Evolutionary conservation across 2,329 filamentous ascomycete species (phyloP).

Genomic region (Xylariaceae sp.): DNA sequence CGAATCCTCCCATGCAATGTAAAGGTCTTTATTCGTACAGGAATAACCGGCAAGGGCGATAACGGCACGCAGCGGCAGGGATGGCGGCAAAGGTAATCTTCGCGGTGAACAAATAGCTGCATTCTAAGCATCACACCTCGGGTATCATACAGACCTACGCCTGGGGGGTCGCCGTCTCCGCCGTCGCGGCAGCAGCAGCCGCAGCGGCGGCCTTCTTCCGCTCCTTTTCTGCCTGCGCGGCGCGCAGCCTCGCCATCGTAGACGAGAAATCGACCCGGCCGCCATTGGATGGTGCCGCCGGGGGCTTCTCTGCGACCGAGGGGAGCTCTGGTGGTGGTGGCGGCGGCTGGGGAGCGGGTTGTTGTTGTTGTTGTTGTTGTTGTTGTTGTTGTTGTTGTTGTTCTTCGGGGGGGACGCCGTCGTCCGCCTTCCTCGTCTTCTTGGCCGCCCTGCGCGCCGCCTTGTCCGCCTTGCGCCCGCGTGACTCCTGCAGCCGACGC

Average conservation of each 20-base stretch:
- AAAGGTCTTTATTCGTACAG: too few species aligned
- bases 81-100: too few species aligned
- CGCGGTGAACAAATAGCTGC: too few species aligned
- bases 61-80: too few species aligned
- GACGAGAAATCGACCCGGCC: constrained; percentile 22
- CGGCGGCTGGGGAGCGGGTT: constrained; percentile 5
- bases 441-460: constrained; percentile 32
- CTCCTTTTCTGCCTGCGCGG: constrained; percentile 50
- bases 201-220: constrained; percentile 37
- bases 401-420: constrained; percentile 4
- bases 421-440: constrained; percentile 34
- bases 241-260: constrained; percentile 49
- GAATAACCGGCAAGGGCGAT: too few species aligned
- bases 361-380: constrained; percentile 5
- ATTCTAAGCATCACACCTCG: constrained; percentile 1
- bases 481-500: constrained; percentile 29
- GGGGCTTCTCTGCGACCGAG: constrained; percentile 3
- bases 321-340: constrained; percentile 1
- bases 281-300: constrained; percentile 23
- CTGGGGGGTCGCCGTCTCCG: constrained; percentile 2
- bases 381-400: too few species aligned
- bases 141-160: background rate
- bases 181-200: constrained; percentile 17
- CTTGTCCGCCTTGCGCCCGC: constrained; percentile 29
- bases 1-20: too few species aligned